These are phyloP conservation scores for Teratosphaeria gauchensis DNA, from an alignment of 2,329 filamentous ascomycete genomes.

Conservation along the genomic window DNA sequence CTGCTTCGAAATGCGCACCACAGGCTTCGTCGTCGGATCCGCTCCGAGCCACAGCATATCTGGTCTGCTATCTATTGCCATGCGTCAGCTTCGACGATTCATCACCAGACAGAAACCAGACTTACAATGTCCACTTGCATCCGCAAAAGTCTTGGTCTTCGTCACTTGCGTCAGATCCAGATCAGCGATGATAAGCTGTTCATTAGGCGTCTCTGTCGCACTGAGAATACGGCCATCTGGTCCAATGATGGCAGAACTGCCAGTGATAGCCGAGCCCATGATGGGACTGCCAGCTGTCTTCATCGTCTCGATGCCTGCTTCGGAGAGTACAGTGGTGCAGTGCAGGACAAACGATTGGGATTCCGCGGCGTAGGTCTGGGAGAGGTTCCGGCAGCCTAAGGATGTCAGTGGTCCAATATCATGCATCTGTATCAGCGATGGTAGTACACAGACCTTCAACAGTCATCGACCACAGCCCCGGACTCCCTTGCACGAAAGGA, in stretches of 20 bases:
- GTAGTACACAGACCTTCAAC: slow-evolving; percentile 19
- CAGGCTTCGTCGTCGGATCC: slow-evolving; percentile 14
- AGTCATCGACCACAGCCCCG: slow-evolving; percentile 29
- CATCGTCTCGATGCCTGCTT: slow-evolving; percentile 36
- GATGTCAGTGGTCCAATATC: neutral
- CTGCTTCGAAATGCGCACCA: slow-evolving; percentile 1
- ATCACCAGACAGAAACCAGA: neutral
- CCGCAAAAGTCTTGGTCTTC: slow-evolving; percentile 34
- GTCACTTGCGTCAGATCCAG: slow-evolving; percentile 38
- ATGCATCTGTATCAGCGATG: neutral
- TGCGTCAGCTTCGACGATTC: neutral
- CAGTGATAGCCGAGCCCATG: slow-evolving; percentile 34
- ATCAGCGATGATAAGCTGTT: slow-evolving; percentile 42
- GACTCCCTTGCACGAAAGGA: slow-evolving; percentile 18
- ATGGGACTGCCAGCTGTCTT: slow-evolving; percentile 32
- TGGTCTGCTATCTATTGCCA: slow-evolving; percentile 32
- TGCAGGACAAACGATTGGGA: slow-evolving; percentile 47
- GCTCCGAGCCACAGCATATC: slow-evolving; percentile 44
- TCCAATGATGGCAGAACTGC: slow-evolving; percentile 42
- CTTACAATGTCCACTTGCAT: slow-evolving; percentile 38
- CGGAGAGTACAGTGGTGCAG: slow-evolving; percentile 38
- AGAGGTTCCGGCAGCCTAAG: slow-evolving; percentile 34
- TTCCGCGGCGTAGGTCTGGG: slow-evolving; percentile 49
- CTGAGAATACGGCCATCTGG: slow-evolving; percentile 43
- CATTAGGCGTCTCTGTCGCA: slow-evolving; percentile 30